Base-by-base conservation (phyloP, 2,329 filamentous ascomycete species). In the Intubia oerlemansii region DNA sequence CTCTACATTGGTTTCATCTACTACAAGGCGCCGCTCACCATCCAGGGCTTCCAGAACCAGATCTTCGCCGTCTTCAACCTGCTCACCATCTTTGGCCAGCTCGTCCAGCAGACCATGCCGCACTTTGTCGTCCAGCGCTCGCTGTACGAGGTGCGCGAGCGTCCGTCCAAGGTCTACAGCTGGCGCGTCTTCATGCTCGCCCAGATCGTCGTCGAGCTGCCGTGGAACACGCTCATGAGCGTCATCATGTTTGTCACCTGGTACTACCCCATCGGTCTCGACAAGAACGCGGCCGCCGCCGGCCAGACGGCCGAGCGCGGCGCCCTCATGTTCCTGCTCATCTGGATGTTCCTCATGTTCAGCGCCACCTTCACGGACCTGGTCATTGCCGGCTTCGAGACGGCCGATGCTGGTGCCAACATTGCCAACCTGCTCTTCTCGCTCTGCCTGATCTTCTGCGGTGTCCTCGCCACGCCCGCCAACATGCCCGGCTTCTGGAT, bases 61-160 rank as follows among this genome's bases (percentile, higher is more conserved):
- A 72, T 85, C 59, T 90, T 90, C 46, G 64, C 70, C 44, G 75
- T 88, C 38, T 90, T 90, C 60, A 77, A 85, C 61, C 52, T 85
- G 32, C 56, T 77, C 33, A 85, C 74, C 24, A 68, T 90, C 44
- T 90, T 91, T 44, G 75, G 76, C 36, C 72, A 80, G 42, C 58
- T 84, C 19, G 65, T 75, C 4, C 72, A 82, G 45, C 76, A 82
- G 42, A 76, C 75, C 23, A 84, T 88, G 76, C 80, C 80, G 1
- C 74, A 81, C 40, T 90, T 90, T 40, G 74, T 88, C 40, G 69
- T 73, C 15, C 79, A 88, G 42, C 69, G 81, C 29, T 67, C 73
- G 10, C 57, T 90, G 0, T 90, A 88, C 49, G 81, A 90, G 51
- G 77, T 77, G 18, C 77, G 79, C 28, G 81, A 90, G 51, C 67